phyloP scores from a whole-genome alignment of 345 rosid genomes.

The Carallia brachiata region DNA sequence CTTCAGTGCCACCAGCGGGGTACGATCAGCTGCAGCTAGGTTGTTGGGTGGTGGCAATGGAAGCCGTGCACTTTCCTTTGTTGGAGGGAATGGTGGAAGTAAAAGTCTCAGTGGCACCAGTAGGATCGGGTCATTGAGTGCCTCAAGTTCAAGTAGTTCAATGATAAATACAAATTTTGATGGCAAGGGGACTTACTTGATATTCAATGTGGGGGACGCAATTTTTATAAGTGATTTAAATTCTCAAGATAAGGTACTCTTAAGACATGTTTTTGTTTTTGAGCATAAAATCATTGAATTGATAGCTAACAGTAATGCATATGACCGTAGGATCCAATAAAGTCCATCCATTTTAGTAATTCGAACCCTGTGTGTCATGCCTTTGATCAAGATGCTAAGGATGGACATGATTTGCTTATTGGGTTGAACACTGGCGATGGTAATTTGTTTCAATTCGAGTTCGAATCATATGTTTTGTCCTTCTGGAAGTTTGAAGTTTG shows the following conservation, averaged over 20 bases:
- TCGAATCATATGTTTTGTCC: slow-evolving; percentile 16
- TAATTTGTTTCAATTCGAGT: slow-evolving; percentile 30
- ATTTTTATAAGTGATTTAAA: slow-evolving; percentile 91
- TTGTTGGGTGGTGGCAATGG: slow-evolving; percentile 85
- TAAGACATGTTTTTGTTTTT: neutral
- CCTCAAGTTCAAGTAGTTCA: slow-evolving; percentile 63
- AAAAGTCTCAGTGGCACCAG: slow-evolving; percentile 65
- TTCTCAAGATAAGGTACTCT: slow-evolving; percentile 92
- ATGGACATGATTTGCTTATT: slow-evolving; percentile 96
- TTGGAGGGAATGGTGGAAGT: slow-evolving; percentile 91
- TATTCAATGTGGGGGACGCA: slow-evolving; percentile 94
- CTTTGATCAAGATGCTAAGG: slow-evolving; percentile 91
- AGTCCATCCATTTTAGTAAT: slow-evolving; percentile 92
- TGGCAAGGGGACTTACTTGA: slow-evolving; percentile 93
- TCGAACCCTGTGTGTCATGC: slow-evolving; percentile 94
- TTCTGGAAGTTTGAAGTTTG: slow-evolving; percentile 13
- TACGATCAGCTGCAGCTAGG: slow-evolving; percentile 87
- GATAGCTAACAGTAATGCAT: slow-evolving; percentile 23
- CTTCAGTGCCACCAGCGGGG: slow-evolving; percentile 78
- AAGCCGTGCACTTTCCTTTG: slow-evolving; percentile 82
- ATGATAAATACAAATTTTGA: slow-evolving; percentile 73
- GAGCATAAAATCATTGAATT: neutral
- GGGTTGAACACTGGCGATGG: slow-evolving; percentile 98
- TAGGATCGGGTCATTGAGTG: slow-evolving; percentile 77
- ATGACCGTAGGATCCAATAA: slow-evolving; percentile 84